Evolutionary conservation across 306 rosid species (phyloP), one percentile per base, ranked within the genome.

Genomic region (Astragalus glycyphyllos): DNA sequence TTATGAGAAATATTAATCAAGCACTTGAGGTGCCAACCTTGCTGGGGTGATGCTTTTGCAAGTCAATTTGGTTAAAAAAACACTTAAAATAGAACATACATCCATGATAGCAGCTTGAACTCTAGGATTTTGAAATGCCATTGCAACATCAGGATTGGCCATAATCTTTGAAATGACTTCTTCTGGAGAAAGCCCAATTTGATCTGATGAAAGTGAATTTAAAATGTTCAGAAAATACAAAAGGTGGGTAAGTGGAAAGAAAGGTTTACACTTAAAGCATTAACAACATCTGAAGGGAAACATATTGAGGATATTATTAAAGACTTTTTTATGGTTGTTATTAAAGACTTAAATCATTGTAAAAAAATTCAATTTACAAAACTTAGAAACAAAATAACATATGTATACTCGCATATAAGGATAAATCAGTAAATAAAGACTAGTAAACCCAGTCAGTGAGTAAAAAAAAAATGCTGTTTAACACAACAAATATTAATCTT

Each of bases 81-180:
- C 15, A 50, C 51, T 84, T 58, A 29, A 62, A 40, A 65, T 42
- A 64, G 77, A 40, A 86, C 96, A 40, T 86, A 95, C 99, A 82
- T 95, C 99, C 97, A 95, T 91, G 76, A 95, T 95, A 14, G 99
- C 99, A 65, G 94, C 91, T 85, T 95, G 97, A 77, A 95, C 97
- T 87, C 80, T 89, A 32, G 99, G 99, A 77, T 95, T 95, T 84
- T 95, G 99, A 78, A 95, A 95, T 50, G 99, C 99, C 96, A 83
- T 68, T 38, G 96, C 97, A 69, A 95, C 90, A 11, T 95, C 99
- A 47, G 99, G 99, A 78, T 91, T 87, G 66, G 91, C 92, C 97
- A 95, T 91, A 65, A 95, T 95, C 87, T 85, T 95, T 34, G 97
- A 91, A 80, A 95, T 85, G 26, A 89, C 96, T 79, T 95, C 91